phyloP scores from a whole-genome alignment of 805 yeast species.

The Spathaspora hagerdaliae region DNA sequence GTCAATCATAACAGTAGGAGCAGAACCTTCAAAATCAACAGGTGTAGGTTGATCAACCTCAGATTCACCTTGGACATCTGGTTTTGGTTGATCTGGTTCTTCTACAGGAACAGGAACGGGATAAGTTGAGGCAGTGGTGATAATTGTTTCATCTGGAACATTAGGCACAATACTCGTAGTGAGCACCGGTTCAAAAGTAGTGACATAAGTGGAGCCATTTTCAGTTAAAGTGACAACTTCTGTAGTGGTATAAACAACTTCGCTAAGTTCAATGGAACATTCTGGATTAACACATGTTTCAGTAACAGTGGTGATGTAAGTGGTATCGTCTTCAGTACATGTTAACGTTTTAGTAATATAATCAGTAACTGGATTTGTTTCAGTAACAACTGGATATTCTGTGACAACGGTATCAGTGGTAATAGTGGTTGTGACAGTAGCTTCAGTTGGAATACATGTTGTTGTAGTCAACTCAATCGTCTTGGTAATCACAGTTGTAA shows the following conservation, averaged over 20 bases:
- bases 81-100: neutral
- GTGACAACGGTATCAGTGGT: neutral
- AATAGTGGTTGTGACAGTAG: neutral
- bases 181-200: neutral
- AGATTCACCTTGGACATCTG: too few species aligned
- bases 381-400: neutral
- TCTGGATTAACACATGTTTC: neutral
- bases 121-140: neutral
- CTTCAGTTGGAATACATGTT: neutral
- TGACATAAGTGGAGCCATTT: neutral
- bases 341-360: neutral
- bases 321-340: neutral
- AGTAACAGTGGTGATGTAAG: neutral
- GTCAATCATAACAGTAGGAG: neutral
- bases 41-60: too few species aligned
- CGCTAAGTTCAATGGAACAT: neutral
- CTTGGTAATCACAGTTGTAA: neutral
- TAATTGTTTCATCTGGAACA: neutral
- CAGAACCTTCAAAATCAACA: neutral
- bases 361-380: neutral
- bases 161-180: neutral
- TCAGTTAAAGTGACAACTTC: neutral
- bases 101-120: neutral
- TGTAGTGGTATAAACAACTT: neutral
- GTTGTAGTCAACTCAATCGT: neutral